A percentile compares a stretch with the other conserved stretches of the same genome.
Evolutionary conservation across 257 asterid species (phyloP).

Genomic region (Gynochthodes officinalis): DNA sequence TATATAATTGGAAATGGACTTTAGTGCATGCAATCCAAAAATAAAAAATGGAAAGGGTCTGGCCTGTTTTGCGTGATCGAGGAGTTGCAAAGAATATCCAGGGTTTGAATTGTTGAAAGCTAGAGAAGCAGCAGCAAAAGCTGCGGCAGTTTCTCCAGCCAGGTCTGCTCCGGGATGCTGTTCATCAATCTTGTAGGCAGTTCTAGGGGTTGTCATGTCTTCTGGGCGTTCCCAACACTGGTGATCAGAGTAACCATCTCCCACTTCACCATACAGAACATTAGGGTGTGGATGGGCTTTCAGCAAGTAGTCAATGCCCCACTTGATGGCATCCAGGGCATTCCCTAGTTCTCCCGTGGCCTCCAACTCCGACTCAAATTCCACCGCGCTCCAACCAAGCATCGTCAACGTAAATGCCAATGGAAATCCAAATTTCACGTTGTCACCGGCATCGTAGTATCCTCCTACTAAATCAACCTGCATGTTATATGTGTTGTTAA

Average conservation of each 20-base stretch:
- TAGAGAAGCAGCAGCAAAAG: conserved; percentile 52
- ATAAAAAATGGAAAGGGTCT: neutral
- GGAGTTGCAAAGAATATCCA: conserved; percentile 33
- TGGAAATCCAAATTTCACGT: conserved; percentile 68
- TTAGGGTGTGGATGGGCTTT: conserved; percentile 59
- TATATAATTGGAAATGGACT: no score
- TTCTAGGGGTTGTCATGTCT: conserved; percentile 61
- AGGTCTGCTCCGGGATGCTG: conserved; percentile 66
- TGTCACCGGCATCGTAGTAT: conserved; percentile 76
- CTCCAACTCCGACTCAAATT: conserved; percentile 28
- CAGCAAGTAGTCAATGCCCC: conserved; percentile 70
- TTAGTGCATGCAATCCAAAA: no score
- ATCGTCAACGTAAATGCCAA: conserved; percentile 68
- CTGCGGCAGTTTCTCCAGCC: conserved; percentile 70
- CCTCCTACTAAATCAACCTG: conserved; percentile 68
- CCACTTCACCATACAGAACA: conserved; percentile 57
- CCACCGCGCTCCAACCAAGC: conserved; percentile 59
- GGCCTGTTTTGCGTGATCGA: conserved; percentile 54
- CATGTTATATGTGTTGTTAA: no score
- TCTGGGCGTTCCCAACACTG: conserved; percentile 70
- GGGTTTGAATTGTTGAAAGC: conserved; percentile 29
- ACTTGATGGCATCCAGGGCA: conserved; percentile 42
- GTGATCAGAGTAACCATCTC: conserved; percentile 64
- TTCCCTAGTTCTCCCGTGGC: conserved; percentile 32
- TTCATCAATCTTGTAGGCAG: conserved; percentile 33